Evolutionary conservation across 2,329 filamentous ascomycete species (phyloP).

Genomic region (Zymoseptoria brevis): DNA sequence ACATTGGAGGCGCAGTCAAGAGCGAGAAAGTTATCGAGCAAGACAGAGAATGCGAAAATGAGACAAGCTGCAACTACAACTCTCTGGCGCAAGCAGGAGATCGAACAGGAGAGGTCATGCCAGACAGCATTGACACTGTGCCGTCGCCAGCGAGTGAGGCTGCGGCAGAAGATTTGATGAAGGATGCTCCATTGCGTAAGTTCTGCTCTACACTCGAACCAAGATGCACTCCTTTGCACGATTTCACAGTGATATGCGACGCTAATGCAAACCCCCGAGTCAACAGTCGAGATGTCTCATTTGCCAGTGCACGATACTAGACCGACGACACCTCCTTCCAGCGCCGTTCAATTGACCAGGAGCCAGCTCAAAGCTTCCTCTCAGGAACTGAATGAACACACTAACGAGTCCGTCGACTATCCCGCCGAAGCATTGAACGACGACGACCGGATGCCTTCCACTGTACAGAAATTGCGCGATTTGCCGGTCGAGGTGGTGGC

Average conservation of each 20-base stretch:
- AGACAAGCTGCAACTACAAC: not conserved
- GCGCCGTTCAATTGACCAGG: conserved; percentile 7
- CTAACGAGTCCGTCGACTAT: not conserved
- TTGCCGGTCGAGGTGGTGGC: not conserved
- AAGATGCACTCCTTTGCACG: conserved; percentile 5
- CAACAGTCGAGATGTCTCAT: conserved; percentile 17
- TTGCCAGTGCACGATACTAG: conserved; percentile 13
- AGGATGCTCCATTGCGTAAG: conserved; percentile 2
- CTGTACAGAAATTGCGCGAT: not conserved
- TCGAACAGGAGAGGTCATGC: conserved; percentile 7
- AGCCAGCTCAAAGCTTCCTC: conserved; percentile 5
- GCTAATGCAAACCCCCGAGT: conserved; percentile 19
- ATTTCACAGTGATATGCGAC: conserved; percentile 10
- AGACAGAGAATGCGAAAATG: not conserved
- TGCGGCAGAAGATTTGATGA: conserved; percentile 15
- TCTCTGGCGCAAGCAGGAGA: conserved; percentile 5
- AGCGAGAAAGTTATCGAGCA: conserved; percentile 19
- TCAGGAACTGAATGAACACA: not conserved
- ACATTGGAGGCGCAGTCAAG: conserved; percentile 25
- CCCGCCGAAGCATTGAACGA: not conserved
- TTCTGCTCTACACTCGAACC: not conserved
- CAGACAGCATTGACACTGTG: conserved; percentile 14
- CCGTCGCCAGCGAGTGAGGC: conserved; percentile 14
- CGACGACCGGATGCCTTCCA: conserved; percentile 9
- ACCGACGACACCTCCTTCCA: conserved; percentile 11